Conservation (phyloP, 2,329 filamentous ascomycete species). For the Mycosphaerella sp. region DNA sequence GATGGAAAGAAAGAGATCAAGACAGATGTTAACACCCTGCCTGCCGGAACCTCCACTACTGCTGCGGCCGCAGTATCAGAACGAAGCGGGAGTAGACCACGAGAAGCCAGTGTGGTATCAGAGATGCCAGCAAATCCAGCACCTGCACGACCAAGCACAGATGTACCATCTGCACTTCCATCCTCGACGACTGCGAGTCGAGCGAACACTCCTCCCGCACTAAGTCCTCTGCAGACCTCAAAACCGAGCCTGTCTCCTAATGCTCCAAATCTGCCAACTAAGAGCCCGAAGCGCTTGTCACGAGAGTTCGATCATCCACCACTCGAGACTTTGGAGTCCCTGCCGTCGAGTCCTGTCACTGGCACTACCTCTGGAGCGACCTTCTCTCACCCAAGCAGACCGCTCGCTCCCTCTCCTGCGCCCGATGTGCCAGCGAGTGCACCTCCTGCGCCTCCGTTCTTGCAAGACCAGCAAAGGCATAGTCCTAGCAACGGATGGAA, state of each 20-base stretch:
- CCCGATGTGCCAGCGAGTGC: not conserved
- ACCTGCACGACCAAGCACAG: slow-evolving; percentile 4
- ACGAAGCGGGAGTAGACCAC: not conserved
- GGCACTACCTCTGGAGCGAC: slow-evolving; percentile 9
- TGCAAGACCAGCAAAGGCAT: slow-evolving; percentile 1
- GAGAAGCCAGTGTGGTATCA: slow-evolving; percentile 18
- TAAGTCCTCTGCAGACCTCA: slow-evolving; percentile 2
- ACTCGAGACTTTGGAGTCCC: slow-evolving; percentile 5
- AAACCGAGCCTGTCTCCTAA: not conserved
- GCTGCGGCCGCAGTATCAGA: slow-evolving; percentile 2
- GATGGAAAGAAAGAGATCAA: slow-evolving; percentile 19
- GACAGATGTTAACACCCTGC: slow-evolving; percentile 19
- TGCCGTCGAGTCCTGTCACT: slow-evolving; percentile 12
- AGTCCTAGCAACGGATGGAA: not conserved
- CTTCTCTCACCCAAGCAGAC: slow-evolving; percentile 6
- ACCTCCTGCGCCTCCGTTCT: slow-evolving; percentile 2
- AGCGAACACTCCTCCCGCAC: slow-evolving; percentile 5
- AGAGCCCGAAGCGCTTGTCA: slow-evolving; percentile 12
- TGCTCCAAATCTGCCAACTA: slow-evolving; percentile 8
- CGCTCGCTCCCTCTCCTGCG: not conserved
- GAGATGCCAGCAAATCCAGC: slow-evolving; percentile 24
- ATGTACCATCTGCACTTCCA: slow-evolving; percentile 5
- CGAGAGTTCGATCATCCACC: slow-evolving; percentile 7
- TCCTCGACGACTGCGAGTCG: slow-evolving; percentile 1
- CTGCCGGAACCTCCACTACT: slow-evolving; percentile 6